These are phyloP conservation scores for Colletotrichum sp. DNA, from an alignment of 2,329 filamentous ascomycete species.

Conservation along the genomic window DNA sequence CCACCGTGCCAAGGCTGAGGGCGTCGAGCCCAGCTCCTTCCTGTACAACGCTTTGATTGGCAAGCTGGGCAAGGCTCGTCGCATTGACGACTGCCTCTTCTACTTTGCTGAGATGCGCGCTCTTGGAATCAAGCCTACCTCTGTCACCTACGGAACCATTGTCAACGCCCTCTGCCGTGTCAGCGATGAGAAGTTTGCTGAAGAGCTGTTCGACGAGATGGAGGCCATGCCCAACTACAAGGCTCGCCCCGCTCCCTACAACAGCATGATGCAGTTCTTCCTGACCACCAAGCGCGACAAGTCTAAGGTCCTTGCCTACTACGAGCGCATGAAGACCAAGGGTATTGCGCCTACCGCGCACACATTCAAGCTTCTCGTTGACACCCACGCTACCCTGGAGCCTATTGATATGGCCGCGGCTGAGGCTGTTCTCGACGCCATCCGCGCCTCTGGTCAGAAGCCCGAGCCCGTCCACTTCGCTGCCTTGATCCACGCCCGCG, in stretches of 20 bases:
- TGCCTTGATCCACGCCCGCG: constrained; percentile 92
- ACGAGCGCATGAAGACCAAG: constrained; percentile 88
- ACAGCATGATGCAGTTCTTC: constrained; percentile 99
- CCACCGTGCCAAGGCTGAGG: constrained; percentile 88
- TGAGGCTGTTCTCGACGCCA: constrained; percentile 80
- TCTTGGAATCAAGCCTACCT: constrained; percentile 91
- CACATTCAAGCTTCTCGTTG: constrained; percentile 96
- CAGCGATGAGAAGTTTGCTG: constrained; percentile 96
- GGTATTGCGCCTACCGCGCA: constrained; percentile 91
- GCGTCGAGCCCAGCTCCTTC: constrained; percentile 95
- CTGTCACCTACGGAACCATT: constrained; percentile 96
- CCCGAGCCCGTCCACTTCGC: constrained; percentile 96
- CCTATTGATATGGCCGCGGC: constrained; percentile 88
- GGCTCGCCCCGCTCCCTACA: constrained; percentile 94
- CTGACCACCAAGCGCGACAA: constrained; percentile 96
- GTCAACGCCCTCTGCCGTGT: constrained; percentile 98
- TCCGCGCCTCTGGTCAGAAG: constrained; percentile 73
- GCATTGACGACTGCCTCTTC: constrained; percentile 96
- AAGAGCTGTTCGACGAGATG: constrained; percentile 99
- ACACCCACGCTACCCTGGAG: constrained; percentile 92
- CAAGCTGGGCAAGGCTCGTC: constrained; percentile 95
- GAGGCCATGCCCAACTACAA: constrained; percentile 99
- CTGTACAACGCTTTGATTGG: constrained; percentile 98
- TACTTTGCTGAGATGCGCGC: constrained; percentile 98
- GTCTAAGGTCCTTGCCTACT: constrained; percentile 91